Conservation (phyloP, 768 basidiomycete genomes). For the Mycena rosella region DNA sequence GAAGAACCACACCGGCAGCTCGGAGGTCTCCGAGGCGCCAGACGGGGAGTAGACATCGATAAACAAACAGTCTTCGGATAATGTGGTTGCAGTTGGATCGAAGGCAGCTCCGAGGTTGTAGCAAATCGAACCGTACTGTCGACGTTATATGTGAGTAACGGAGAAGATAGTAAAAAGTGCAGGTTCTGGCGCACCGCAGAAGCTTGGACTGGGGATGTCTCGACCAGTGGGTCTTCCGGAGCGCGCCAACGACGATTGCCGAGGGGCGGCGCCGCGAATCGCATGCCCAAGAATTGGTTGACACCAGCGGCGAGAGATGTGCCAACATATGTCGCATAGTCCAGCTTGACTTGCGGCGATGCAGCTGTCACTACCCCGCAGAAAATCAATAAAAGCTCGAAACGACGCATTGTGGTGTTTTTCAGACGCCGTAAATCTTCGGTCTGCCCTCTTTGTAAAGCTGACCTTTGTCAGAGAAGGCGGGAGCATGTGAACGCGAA, state of each 20-base stretch:
- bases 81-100: conserved; percentile 19
- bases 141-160: conserved; percentile 13
- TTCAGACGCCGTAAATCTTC: no score
- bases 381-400: no score
- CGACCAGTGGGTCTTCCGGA: conserved; percentile 23
- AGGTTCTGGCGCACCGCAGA: conserved; percentile 19
- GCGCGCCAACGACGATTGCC: conserved; percentile 24
- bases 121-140: conserved; percentile 26
- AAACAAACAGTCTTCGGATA: conserved; percentile 26
- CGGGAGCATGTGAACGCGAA: no score
- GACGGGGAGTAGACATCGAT: conserved; percentile 29
- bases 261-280: conserved; percentile 28
- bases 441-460: no score
- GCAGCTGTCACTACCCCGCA: no score
- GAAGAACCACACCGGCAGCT: conserved; percentile 29
- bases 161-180: conserved; percentile 8
- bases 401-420: no score
- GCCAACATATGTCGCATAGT: no score
- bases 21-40: conserved; percentile 19
- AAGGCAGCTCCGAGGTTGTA: conserved; percentile 23
- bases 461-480: no score
- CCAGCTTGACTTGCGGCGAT: no score
- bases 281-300: no score
- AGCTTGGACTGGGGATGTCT: conserved; percentile 21
- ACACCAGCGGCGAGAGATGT: no score